phyloP scores from a whole-genome alignment of 306 rosid genomes.

The Lablab purpureus region DNA sequence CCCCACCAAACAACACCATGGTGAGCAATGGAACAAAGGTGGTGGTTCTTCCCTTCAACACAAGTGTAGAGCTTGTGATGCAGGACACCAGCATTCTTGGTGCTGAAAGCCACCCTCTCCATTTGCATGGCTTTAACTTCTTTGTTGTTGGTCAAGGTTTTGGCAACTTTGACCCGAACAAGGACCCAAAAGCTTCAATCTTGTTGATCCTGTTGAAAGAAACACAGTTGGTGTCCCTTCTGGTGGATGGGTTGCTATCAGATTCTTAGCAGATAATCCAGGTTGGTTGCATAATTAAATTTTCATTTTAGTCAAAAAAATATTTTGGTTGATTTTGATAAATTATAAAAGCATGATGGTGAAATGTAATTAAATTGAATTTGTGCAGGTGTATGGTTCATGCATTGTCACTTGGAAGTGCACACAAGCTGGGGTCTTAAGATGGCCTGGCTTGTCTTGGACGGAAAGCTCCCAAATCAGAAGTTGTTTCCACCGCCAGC shows the following conservation, averaged over 20 bases:
- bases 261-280: conserved; percentile 78
- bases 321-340: neutral
- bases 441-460: conserved; percentile 76
- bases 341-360: neutral
- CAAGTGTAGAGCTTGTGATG: conserved; percentile 67
- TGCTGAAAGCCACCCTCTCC: conserved; percentile 70
- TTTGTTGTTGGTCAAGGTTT: conserved; percentile 77
- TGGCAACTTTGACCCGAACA: conserved; percentile 64
- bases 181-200: conserved; percentile 62
- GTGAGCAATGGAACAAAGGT: conserved; percentile 71
- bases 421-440: conserved; percentile 81
- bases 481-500: conserved; percentile 69
- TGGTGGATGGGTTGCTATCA: conserved; percentile 72
- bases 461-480: conserved; percentile 70
- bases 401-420: conserved; percentile 75
- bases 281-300: conserved; percentile 48
- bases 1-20: conserved; percentile 67
- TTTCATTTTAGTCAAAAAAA: neutral
- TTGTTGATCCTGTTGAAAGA: conserved; percentile 69
- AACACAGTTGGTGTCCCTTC: conserved; percentile 67
- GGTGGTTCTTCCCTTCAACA: conserved; percentile 62
- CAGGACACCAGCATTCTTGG: conserved; percentile 74
- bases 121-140: conserved; percentile 78
- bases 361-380: neutral
- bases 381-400: conserved; percentile 65